Evolutionary conservation across 169 alveolate species (phyloP), one percentile per base, ranked within the genome.

Genomic region (Babesia bigemina): DNA sequence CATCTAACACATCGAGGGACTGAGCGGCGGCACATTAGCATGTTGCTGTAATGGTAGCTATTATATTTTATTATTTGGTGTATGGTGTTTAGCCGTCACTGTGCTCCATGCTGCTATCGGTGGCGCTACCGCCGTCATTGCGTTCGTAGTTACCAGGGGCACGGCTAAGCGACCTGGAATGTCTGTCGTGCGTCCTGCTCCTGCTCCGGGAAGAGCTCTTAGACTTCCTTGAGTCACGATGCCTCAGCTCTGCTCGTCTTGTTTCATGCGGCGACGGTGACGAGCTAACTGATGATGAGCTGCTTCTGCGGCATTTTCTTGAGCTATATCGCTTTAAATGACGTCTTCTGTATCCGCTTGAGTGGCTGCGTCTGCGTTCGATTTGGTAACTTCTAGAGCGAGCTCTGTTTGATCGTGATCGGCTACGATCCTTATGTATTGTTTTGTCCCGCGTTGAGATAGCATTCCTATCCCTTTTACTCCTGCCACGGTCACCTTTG

Each of bases 21-120:
- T 58, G 66, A 58, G 16, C n/a, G 13, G 24, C 50, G 50, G n/a
- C 19, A 16, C 19, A 2, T 10, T 11, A 2, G 50, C 50, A 2
- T 2, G 8, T 10, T 45, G 19, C 44, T 58, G 44, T 58, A 33
- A 33, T 33, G 6, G 39, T 33, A 6, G 10, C 2, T 33, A 33
- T 13, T 52, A 28, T 52, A 52, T 52, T 24, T 17, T 14, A 52
- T 21, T 24, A 52, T 14, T 24, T 22, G 28, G 16, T 14, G 11
- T 52, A 52, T 2, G 11, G 22, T 33, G 39, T n/a, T 67, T 42
- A 67, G 53, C 39, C 22, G 53, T 67, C 76, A 36, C 76, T 67
- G 28, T 67, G 76, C 44, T 67, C 76, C 76, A 67, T 67, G 76
- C 76, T 67, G 42, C 76, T 67, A 53, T 67, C 76, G 28, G 76